phyloP scores from a whole-genome alignment of 1,284 basidiomycete genomes.

The Takashimella koratensis region DNA sequence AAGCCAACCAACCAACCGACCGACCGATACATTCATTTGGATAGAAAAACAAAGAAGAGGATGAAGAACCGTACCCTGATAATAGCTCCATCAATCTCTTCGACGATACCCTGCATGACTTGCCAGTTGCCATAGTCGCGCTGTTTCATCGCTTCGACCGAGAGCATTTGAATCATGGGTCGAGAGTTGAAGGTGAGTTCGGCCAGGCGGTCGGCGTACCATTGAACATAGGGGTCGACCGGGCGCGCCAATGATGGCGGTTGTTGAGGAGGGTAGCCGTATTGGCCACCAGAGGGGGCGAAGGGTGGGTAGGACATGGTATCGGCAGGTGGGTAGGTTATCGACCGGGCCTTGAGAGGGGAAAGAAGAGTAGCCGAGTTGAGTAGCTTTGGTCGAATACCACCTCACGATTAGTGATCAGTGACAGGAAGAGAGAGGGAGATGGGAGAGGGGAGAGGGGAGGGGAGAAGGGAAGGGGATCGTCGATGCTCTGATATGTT shows the following conservation, averaged over 20 bases:
- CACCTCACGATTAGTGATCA: background rate
- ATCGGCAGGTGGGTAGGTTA: background rate
- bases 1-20: too few relatives aligned
- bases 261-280: slow-evolving; percentile 2
- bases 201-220: slow-evolving; percentile 71
- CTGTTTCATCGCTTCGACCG: slow-evolving; percentile 81
- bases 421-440: background rate
- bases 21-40: too few relatives aligned
- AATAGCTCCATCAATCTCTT: slow-evolving; percentile 85
- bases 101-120: slow-evolving; percentile 75
- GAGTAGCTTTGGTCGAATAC: background rate
- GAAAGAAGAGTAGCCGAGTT: background rate
- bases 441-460: background rate
- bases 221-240: slow-evolving; percentile 47
- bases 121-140: slow-evolving; percentile 57
- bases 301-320: too few relatives aligned
- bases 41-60: slow-evolving; percentile 18
- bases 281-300: too few relatives aligned
- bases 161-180: slow-evolving; percentile 91
- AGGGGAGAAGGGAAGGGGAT: background rate
- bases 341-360: background rate
- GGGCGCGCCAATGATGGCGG: slow-evolving; percentile 8
- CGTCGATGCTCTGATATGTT: too few relatives aligned
- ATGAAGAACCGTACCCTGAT: slow-evolving; percentile 55
- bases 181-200: slow-evolving; percentile 93